phyloP scores from a whole-genome alignment of 108 stramenopile species.

The Pseudonitzschia pungens region DNA sequence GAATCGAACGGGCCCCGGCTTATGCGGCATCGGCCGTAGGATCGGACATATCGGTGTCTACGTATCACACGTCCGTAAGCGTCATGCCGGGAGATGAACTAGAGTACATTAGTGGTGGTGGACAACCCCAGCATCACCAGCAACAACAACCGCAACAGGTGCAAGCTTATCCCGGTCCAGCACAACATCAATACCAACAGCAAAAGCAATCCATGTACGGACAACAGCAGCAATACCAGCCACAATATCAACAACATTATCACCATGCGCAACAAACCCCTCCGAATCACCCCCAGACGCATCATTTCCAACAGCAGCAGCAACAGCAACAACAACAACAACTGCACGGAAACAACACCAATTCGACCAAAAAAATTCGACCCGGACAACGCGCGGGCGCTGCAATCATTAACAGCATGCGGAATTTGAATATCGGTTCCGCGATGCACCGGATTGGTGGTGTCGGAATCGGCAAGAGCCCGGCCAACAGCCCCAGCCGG shows the following conservation, averaged over 20 bases:
- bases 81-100: slow-evolving; percentile 16
- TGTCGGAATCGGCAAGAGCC: slow-evolving; percentile 18
- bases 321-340: slow-evolving; percentile 18
- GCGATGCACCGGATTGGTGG: slow-evolving; percentile 14
- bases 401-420: slow-evolving; percentile 49
- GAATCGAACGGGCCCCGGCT: slow-evolving; percentile 13
- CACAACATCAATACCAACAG: slow-evolving; percentile 25
- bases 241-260: slow-evolving; percentile 12
- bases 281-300: slow-evolving; percentile 3
- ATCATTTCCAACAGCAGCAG: slow-evolving; percentile 12
- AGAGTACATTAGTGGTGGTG: slow-evolving; percentile 1
- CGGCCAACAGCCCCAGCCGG: background rate
- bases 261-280: background rate
- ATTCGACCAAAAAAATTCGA: background rate
- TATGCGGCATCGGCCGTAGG: background rate
- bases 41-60: background rate
- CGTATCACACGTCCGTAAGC: slow-evolving; percentile 1
- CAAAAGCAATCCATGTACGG: slow-evolving; percentile 11
- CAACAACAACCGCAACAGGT: slow-evolving; percentile 30
- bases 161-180: slow-evolving; percentile 14
- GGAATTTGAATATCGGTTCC: slow-evolving; percentile 34
- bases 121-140: background rate
- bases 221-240: slow-evolving; percentile 19
- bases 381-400: slow-evolving; percentile 25
- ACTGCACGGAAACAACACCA: background rate